Percentiles rank a stretch among this genome's conserved stretches.
Evolutionary conservation across 73 alveolate genomes (phyloP).

Genomic region (Diophrys appendiculata): DNA sequence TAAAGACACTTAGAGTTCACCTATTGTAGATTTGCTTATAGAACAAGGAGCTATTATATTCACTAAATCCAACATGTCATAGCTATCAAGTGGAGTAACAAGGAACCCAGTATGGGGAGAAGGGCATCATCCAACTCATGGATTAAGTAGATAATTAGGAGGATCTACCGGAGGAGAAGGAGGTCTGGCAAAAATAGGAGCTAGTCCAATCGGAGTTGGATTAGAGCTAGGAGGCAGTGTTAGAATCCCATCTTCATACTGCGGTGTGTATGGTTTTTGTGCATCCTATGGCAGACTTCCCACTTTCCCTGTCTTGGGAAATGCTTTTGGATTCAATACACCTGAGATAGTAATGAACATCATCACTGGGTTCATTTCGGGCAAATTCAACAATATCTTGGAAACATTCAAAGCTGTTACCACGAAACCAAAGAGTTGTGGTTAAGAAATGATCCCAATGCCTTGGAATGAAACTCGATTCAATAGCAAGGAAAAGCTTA

Average conservation of each 20-base stretch:
- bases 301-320: not conserved
- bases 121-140: not conserved
- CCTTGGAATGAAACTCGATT: not conserved
- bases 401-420: not conserved
- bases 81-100: constrained; percentile 42
- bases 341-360: not conserved
- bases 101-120: constrained; percentile 58
- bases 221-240: constrained; percentile 68
- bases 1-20: constrained; percentile 48
- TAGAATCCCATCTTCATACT: constrained; percentile 65
- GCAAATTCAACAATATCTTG: not conserved
- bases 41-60: constrained; percentile 69
- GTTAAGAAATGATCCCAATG: not conserved
- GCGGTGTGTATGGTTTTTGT: constrained; percentile 61
- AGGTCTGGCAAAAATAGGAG: constrained; percentile 53
- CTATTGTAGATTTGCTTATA: constrained; percentile 43
- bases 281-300: not conserved
- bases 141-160: constrained; percentile 39
- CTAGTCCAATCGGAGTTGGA: constrained; percentile 61
- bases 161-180: constrained; percentile 80
- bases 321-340: not conserved
- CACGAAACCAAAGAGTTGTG: not conserved
- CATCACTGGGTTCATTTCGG: not conserved
- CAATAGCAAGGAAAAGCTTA: not conserved
- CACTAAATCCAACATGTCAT: constrained; percentile 64